phyloP scores from a whole-genome alignment of 441 rosid genomes.

The Lepidium campestre region DNA sequence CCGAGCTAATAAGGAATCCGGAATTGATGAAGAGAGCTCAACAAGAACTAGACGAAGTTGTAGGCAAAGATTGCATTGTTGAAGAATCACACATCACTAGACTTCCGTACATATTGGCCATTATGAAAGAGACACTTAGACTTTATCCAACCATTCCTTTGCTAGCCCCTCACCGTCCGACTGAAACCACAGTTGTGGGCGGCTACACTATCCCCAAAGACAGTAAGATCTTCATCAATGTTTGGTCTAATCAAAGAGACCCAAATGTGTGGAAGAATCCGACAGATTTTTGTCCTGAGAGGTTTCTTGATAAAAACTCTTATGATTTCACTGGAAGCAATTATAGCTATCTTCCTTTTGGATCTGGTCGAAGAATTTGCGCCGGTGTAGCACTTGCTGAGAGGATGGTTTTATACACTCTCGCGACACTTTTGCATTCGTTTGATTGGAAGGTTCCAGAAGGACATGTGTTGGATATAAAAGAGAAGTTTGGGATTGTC shows the following conservation, averaged over 20 bases:
- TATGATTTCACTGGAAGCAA: constrained; percentile 41
- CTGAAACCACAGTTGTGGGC: constrained; percentile 24
- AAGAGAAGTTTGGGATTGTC: constrained; percentile 67
- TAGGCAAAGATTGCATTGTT: constrained; percentile 38
- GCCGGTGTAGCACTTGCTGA: constrained; percentile 47
- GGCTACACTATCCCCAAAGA: constrained; percentile 39
- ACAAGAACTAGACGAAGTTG: constrained; percentile 38
- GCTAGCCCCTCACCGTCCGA: constrained; percentile 42
- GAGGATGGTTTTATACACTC: constrained; percentile 43
- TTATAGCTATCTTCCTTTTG: constrained; percentile 42
- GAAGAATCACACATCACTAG: constrained; percentile 44
- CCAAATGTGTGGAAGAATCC: constrained; percentile 44
- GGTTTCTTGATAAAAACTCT: constrained; percentile 28
- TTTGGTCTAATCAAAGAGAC: constrained; percentile 47
- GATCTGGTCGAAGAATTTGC: constrained; percentile 48
- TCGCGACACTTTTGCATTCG: constrained; percentile 44
- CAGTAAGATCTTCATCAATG: constrained; percentile 39
- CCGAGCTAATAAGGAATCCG: constrained; percentile 37
- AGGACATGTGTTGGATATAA: constrained; percentile 26
- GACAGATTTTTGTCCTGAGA: constrained; percentile 34
- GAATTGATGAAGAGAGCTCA: constrained; percentile 27
- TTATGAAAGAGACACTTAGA: constrained; percentile 46
- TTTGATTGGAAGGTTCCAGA: constrained; percentile 41
- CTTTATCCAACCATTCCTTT: constrained; percentile 43
- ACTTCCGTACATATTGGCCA: constrained; percentile 35